phyloP scores from a whole-genome alignment of 2,329 filamentous ascomycete genomes.

The Stagonosporopsis tanaceti region DNA sequence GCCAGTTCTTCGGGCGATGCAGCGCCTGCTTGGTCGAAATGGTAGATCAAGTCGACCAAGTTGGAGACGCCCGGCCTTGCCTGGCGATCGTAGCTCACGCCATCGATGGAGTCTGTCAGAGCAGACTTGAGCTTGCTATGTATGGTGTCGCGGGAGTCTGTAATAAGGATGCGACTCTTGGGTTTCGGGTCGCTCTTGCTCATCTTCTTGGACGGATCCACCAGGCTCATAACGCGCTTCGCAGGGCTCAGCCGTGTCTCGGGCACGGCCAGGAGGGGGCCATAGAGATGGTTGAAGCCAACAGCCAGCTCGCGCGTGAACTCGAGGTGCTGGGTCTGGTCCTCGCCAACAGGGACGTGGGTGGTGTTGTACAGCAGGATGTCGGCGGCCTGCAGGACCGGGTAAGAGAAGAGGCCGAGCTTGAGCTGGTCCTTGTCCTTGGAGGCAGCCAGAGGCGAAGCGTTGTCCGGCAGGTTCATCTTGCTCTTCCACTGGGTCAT shows the following conservation, averaged over 20 bases:
- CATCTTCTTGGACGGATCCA: conserved; percentile 84
- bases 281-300: conserved; percentile 86
- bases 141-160: conserved; percentile 72
- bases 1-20: conserved; percentile 56
- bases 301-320: conserved; percentile 86
- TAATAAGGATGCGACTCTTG: conserved; percentile 83
- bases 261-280: conserved; percentile 30
- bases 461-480: conserved; percentile 68
- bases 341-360: conserved; percentile 95
- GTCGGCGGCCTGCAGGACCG: conserved; percentile 93
- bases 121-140: conserved; percentile 73
- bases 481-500: conserved; percentile 99
- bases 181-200: conserved; percentile 82
- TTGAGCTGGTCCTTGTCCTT: conserved; percentile 73
- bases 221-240: conserved; percentile 89
- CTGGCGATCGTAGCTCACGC: conserved; percentile 75
- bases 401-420: conserved; percentile 93
- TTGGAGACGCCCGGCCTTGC: conserved; percentile 85
- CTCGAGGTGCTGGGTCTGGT: conserved; percentile 93
- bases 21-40: conserved; percentile 63
- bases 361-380: conserved; percentile 86
- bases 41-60: conserved; percentile 79
- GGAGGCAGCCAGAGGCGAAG: conserved; percentile 57
- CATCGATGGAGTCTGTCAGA: conserved; percentile 75
- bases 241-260: conserved; percentile 61